Evolutionary conservation across 2,329 filamentous ascomycete species (phyloP).

Genomic region (Emergomyces orientalis): DNA sequence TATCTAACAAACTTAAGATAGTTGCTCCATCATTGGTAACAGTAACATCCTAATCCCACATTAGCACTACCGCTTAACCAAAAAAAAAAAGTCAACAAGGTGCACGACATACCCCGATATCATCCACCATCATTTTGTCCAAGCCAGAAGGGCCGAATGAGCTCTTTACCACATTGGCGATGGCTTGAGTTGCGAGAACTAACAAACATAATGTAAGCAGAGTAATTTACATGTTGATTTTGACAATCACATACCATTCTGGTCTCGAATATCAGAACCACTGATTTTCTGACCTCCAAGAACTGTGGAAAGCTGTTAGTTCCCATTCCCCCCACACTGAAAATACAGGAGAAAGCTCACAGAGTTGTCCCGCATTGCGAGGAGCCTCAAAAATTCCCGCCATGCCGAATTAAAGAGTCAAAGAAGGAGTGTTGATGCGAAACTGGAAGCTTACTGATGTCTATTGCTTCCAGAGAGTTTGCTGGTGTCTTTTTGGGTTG

Average conservation of each 20-base stretch:
- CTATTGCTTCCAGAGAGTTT: neutral
- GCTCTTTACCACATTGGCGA: conserved; percentile 97
- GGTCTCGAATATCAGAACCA: conserved; percentile 89
- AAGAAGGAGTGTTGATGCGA: neutral
- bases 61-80: conserved; percentile 18
- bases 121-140: conserved; percentile 99
- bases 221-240: conserved; percentile 3
- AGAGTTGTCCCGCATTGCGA: conserved; percentile 84
- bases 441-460: neutral
- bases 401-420: conserved; percentile 48
- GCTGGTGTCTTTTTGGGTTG: conserved; percentile 12
- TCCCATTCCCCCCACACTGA: conserved; percentile 9
- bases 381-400: conserved; percentile 93
- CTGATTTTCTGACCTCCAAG: conserved; percentile 96
- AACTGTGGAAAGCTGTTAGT: conserved; percentile 46
- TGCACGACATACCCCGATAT: conserved; percentile 66
- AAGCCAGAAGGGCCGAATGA: conserved; percentile 95
- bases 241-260: conserved; percentile 60
- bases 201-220: conserved; percentile 16
- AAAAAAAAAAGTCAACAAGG: neutral
- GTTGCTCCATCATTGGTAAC: conserved; percentile 98
- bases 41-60: conserved; percentile 68
- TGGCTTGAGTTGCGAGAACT: conserved; percentile 93
- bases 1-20: conserved; percentile 87
- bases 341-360: conserved; percentile 36